phyloP scores from a whole-genome alignment of 2,329 filamentous ascomycete species.

The Onygenales sp. region DNA sequence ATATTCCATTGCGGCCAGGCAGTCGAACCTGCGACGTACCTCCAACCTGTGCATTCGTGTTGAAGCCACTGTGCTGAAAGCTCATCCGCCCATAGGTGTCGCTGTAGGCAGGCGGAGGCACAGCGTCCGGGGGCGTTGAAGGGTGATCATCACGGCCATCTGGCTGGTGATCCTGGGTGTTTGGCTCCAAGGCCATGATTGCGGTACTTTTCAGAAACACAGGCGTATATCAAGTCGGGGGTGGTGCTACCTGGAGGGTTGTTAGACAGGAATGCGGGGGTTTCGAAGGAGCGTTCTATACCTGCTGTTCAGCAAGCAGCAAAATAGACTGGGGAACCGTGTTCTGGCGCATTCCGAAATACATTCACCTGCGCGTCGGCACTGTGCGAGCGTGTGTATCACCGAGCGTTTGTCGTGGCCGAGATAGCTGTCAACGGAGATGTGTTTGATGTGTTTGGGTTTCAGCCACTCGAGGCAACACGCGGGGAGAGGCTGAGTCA shows the following conservation, averaged over 20 bases:
- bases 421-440: too few species aligned
- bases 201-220: background rate
- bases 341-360: background rate
- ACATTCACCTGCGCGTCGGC: too few species aligned
- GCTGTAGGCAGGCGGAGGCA: constrained; percentile 17
- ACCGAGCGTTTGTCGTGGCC: background rate
- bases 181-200: constrained; percentile 1
- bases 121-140: constrained; percentile 8
- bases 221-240: background rate
- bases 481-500: too few species aligned
- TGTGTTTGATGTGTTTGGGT: too few species aligned
- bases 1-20: background rate
- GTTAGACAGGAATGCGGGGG: too few species aligned
- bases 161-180: background rate
- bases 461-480: too few species aligned
- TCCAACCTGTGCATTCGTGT: constrained; percentile 52
- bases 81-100: constrained; percentile 50
- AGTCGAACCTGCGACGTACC: constrained; percentile 24
- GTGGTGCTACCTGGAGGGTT: background rate
- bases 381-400: background rate
- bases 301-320: background rate
- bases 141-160: constrained; percentile 2
- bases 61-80: constrained; percentile 53
- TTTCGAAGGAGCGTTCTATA: background rate
- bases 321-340: background rate